Evolutionary conservation across 129 eudicot species (phyloP).

Genomic region (Ambrosia trifida): DNA sequence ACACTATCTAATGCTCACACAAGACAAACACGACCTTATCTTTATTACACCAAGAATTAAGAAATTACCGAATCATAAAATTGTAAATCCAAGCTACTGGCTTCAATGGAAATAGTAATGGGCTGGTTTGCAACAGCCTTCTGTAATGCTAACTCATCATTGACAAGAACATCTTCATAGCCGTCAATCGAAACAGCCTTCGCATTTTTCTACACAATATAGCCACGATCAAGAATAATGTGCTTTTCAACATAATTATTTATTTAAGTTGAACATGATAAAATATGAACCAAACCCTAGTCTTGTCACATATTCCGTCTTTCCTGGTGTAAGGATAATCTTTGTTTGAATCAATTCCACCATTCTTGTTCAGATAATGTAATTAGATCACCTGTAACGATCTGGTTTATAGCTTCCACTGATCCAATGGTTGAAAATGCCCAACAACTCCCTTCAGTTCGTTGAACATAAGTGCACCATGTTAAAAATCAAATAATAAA

Average conservation of each 20-base stretch:
- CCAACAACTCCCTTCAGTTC: conserved; percentile 58
- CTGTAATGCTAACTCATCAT: conserved; percentile 59
- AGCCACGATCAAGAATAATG: neutral
- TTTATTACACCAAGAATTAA: neutral
- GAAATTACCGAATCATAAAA: conserved; percentile 63
- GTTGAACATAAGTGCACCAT: conserved; percentile 10
- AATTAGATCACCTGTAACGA: too few species aligned
- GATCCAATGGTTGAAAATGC: conserved; percentile 55
- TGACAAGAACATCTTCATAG: conserved; percentile 70
- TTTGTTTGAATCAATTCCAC: conserved; percentile 43
- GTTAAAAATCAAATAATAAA: too few species aligned
- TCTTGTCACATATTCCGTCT: conserved; percentile 43
- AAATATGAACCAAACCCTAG: conserved; percentile 39
- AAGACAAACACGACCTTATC: too few species aligned
- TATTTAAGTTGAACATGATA: too few species aligned
- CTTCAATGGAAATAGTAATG: conserved; percentile 81
- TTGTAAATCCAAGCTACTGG: conserved; percentile 76
- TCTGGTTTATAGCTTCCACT: conserved; percentile 34
- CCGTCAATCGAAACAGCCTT: conserved; percentile 66
- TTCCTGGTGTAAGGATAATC: conserved; percentile 51
- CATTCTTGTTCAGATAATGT: conserved; percentile 17
- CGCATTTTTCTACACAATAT: conserved; percentile 50
- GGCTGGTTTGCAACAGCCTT: conserved; percentile 79
- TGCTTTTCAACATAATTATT: neutral
- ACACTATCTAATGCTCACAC: too few species aligned